Base-by-base conservation (phyloP, 176 grass and related monocot species). In the Lolium multiflorum region DNA sequence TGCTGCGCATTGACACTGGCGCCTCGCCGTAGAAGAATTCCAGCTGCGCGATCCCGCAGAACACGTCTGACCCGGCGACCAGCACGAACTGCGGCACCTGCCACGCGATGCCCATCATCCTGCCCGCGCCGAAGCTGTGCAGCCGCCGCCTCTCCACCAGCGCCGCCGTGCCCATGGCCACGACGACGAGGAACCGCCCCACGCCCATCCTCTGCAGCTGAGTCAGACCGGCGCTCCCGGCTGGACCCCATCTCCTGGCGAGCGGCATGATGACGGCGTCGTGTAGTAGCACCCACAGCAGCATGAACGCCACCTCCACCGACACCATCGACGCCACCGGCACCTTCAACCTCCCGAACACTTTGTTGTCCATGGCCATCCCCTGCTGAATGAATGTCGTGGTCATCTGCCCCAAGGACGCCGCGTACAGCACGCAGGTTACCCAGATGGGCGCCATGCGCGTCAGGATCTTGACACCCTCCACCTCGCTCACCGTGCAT, bases 11-110 rank as follows among this genome's bases (percentile, higher is more conserved):
- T 2, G 85, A 78, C 9, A 80, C 90, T 3, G 94, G 92, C 2
- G 89, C 94, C 91, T 97, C 87, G 16, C 85, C 87, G 80, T 97
- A 97, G 90, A 97, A 97, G 88, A 97, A 97, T 78, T 97, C 94
- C 7, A 97, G 91, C 82, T 94, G 91, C 35, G 94, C 92, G 71
- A 94, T 93, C 41, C 83, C 90, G 78, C 86, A 75, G 87, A 94
- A 94, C 68, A 97, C 94, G 62, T 92, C 91, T 7, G 94, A 94
- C 5, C 90, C 88, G 0, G 92, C 89, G 17, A 89, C 82, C 6
- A 97, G 87, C 59, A 94, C 58, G 78, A 92, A 97, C 86, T 92
- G 94, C 37, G 94, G 94, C 54, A 97, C 11, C 70, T 97, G 90
- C 88, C 88, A 92, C 84, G 26, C 39, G 81, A 97, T 94, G 88